Conservation (phyloP, 169 alveolate genomes). For the Eimeria falciformis region DNA sequence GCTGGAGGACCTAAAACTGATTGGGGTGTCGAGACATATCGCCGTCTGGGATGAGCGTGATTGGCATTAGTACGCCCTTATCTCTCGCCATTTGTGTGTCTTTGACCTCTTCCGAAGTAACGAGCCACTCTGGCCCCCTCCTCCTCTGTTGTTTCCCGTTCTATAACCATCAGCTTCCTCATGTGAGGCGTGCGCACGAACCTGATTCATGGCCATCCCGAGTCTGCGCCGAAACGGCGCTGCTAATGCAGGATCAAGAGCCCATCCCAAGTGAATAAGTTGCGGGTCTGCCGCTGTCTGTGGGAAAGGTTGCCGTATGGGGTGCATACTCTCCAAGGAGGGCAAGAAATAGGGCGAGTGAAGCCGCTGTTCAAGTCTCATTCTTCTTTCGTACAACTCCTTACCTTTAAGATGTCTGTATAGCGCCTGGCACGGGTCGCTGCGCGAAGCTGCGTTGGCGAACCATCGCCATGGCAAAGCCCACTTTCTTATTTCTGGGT, state of each 20-base stretch:
- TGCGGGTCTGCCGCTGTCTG: conserved; percentile 69
- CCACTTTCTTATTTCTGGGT: conserved; percentile 79
- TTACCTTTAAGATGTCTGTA: conserved; percentile 74
- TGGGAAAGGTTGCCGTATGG: conserved; percentile 75
- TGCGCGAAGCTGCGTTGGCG: conserved; percentile 42
- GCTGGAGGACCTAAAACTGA: too few relatives aligned
- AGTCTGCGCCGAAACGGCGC: conserved; percentile 71
- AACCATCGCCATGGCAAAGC: conserved; percentile 80
- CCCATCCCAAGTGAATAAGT: conserved; percentile 74
- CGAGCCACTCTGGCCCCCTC: conserved; percentile 91
- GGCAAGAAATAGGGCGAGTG: conserved; percentile 78
- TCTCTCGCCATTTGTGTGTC: conserved; percentile 85
- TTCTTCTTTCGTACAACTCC: conserved; percentile 54
- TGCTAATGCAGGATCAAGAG: conserved; percentile 52
- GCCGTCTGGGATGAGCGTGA: too few relatives aligned
- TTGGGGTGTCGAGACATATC: too few relatives aligned
- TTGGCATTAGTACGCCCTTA: conserved; percentile 83
- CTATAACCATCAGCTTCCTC: conserved; percentile 85
- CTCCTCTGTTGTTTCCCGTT: conserved; percentile 85
- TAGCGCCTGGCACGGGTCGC: conserved; percentile 72
- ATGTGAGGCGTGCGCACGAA: conserved; percentile 84
- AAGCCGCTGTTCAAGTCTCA: conserved; percentile 17
- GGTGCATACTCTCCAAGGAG: conserved; percentile 56
- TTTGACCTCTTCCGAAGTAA: conserved; percentile 86
- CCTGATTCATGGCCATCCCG: conserved; percentile 69